Percentiles rank a stretch among this genome's conserved stretches.
phyloP scores from a whole-genome alignment of 2,329 filamentous ascomycete species.

The Colletotrichum theobromicola region DNA sequence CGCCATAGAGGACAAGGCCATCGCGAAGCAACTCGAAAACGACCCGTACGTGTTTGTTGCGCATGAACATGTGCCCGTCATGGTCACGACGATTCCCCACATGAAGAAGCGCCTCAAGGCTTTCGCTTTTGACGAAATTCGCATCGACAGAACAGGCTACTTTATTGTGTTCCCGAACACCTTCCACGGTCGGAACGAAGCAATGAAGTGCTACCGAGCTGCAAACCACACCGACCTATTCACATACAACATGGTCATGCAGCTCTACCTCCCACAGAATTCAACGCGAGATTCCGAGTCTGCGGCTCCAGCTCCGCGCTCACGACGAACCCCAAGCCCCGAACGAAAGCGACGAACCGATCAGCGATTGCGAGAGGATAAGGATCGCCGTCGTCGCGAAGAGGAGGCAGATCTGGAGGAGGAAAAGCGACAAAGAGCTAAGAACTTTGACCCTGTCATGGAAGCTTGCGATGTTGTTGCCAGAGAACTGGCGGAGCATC shows the following conservation, averaged over 20 bases:
- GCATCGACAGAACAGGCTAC: conserved; percentile 85
- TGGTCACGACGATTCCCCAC: conserved; percentile 85
- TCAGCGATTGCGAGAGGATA: conserved; percentile 66
- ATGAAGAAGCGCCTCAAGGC: conserved; percentile 88
- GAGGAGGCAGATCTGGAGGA: conserved; percentile 85
- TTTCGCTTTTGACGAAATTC: conserved; percentile 81
- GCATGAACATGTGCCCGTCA: conserved; percentile 84
- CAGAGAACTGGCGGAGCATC: conserved; percentile 82
- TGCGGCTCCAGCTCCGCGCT: conserved; percentile 26
- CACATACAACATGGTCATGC: conserved; percentile 91
- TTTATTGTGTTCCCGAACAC: conserved; percentile 90
- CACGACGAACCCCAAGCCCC: conserved; percentile 39
- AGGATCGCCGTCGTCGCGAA: conserved; percentile 69
- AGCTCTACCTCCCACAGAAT: conserved; percentile 58
- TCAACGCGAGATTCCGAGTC: conserved; percentile 14
- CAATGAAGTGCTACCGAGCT: conserved; percentile 77
- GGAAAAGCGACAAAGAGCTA: conserved; percentile 86
- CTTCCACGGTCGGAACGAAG: conserved; percentile 76
- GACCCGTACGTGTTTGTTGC: conserved; percentile 92
- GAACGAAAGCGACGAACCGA: conserved; percentile 42
- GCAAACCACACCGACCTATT: conserved; percentile 87
- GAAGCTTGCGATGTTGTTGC: conserved; percentile 83
- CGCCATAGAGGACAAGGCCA: conserved; percentile 68
- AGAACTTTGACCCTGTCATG: conserved; percentile 86
- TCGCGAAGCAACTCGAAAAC: conserved; percentile 73